Conservation (phyloP, 78 protist species). For the Dictyostelium citrinum region DNA sequence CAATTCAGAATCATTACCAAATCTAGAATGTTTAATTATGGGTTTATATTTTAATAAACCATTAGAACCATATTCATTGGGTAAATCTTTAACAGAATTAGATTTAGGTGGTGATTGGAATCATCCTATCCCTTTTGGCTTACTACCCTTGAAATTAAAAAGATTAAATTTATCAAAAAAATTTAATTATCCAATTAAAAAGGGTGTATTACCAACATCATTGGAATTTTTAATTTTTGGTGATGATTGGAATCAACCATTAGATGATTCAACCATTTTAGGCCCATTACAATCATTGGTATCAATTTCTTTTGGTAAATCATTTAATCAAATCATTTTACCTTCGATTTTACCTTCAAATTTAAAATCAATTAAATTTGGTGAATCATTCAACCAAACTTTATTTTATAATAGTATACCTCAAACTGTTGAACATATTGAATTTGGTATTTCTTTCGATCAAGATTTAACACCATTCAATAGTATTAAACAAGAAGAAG, state of each 20-base stretch:
- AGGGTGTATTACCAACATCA: not conserved
- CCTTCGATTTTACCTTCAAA: not conserved
- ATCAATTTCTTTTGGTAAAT: not conserved
- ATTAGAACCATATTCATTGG: not conserved
- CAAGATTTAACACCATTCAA: not conserved
- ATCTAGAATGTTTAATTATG: not conserved
- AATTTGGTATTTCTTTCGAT: slow-evolving; percentile 25
- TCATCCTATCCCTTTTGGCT: not conserved
- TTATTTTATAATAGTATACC: not conserved
- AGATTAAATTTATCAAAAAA: not conserved
- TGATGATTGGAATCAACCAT: not conserved
- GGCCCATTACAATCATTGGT: not conserved
- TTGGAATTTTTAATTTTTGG: not conserved
- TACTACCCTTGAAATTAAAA: not conserved
- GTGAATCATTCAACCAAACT: not conserved
- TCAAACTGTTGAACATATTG: not conserved
- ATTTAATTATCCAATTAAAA: not conserved
- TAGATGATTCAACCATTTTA: not conserved
- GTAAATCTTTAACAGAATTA: not conserved
- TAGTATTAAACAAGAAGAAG: too few relatives aligned
- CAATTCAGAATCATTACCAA: too few relatives aligned
- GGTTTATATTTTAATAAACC: not conserved
- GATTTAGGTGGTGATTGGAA: not conserved
- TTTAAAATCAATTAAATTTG: not conserved
- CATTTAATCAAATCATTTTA: not conserved